Evolutionary conservation across 1,139 yeast species (phyloP), one percentile per base, ranked within the genome.

Genomic region (Saccharomycopsis hybrid): DNA sequence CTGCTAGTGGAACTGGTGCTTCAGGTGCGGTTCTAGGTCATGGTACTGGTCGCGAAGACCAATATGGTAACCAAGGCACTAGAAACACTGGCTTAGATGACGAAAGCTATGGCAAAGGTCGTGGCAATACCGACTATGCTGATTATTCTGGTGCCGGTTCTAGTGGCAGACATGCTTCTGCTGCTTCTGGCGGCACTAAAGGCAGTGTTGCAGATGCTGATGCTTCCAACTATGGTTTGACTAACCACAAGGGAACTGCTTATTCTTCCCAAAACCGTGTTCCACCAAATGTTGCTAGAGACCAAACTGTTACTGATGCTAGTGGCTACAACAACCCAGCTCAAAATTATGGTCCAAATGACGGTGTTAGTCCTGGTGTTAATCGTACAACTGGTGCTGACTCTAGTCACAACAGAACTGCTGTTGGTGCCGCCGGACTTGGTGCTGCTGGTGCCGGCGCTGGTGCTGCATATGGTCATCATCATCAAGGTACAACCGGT

Each of bases 171-270:
- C 35, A 32, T 32, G 35, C 11, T 11, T 32, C 8, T 32, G 35
- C 8, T 32, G 35, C 8, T 32, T 9, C 24, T 31, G 11, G 11
- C 11, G 35, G 7, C 35, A 31, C 35, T 31, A 11, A 11, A 31
- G 35, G 11, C 35, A 18, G 18, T 18, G 40, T 13, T n/a, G 43
- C 30, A 7, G 29, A n/a, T 28, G 7, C 11, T 18, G 25, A 40
- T n/a, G 9, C 43, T 8, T 13, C 43, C 5, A 24, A 40, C 30
- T 40, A 40, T 28, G 43, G 43, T 9, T 40, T 40, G 29, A 40
- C 43, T 28, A 40, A 40, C 43, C 9, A 40, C 43, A 28, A 7
- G 30, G 43, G 43, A 18, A 40, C 43, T 25, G 32, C 31, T 28
- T 40, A 40, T n/a, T 11, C 18, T 25, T 9, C 29, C 13, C 31